phyloP scores from a whole-genome alignment of 2,329 filamentous ascomycete species.

The Nothopassalora personata region DNA sequence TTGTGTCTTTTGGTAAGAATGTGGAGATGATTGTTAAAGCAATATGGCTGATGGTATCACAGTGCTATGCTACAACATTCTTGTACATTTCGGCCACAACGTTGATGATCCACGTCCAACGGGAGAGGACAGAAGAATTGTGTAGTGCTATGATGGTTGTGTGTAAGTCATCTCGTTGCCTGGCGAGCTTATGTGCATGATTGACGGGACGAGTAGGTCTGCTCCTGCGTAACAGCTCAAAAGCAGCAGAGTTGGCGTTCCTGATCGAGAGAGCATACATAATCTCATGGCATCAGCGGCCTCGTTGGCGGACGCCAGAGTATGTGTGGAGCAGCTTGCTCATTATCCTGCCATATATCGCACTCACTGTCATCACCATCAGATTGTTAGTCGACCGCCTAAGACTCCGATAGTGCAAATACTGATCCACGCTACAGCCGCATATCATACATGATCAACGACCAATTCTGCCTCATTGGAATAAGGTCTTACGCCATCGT shows the following conservation, averaged over 20 bases:
- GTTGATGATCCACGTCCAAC: conserved; percentile 5
- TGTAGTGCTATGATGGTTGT: conserved; percentile 8
- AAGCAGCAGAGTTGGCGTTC: conserved; percentile 7
- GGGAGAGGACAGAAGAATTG: not conserved
- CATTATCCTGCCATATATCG: conserved; percentile 7
- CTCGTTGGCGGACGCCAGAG: conserved; percentile 3
- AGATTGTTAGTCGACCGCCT: conserved; percentile 1
- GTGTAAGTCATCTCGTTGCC: conserved; percentile 1
- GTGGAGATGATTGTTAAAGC: not conserved
- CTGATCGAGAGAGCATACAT: conserved; percentile 13
- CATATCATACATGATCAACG: not conserved
- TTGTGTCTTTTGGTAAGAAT: not conserved
- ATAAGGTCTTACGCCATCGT: not conserved
- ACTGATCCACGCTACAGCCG: conserved; percentile 2
- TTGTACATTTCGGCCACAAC: conserved; percentile 6
- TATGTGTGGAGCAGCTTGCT: conserved; percentile 6
- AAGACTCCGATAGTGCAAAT: not conserved
- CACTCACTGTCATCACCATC: conserved; percentile 1
- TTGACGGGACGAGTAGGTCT: not conserved
- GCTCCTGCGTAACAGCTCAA: conserved; percentile 2
- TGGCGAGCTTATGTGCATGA: too few relatives aligned
- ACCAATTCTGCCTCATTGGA: conserved; percentile 8
- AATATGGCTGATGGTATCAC: not conserved
- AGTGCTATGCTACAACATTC: conserved; percentile 7
- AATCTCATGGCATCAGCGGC: conserved; percentile 6